Evolutionary conservation across 176 grass and related monocot genomes (phyloP).

Genomic region (Ampelocalamus luodianensis): DNA sequence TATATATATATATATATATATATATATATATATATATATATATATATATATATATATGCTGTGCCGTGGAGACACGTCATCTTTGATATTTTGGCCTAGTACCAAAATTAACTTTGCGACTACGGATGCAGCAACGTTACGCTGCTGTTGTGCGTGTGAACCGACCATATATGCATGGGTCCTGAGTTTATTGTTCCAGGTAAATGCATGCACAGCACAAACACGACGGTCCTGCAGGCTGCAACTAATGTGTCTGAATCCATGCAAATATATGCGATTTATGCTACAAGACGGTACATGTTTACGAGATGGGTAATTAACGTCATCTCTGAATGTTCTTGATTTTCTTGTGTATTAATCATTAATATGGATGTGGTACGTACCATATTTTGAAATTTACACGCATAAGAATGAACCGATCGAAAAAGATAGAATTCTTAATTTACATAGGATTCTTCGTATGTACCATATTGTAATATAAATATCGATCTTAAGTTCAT

Average conservation of each 20-base stretch:
- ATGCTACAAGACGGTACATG: slow-evolving; percentile 19
- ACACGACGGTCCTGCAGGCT: neutral
- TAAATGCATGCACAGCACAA: neutral
- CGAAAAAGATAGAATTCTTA: neutral
- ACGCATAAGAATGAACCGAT: neutral
- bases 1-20: too few relatives aligned
- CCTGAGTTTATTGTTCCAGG: neutral
- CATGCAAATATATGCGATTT: neutral
- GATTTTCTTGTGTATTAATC: neutral
- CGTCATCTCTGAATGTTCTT: slow-evolving; percentile 17
- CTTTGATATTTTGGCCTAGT: neutral
- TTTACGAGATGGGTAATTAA: neutral
- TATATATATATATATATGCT: neutral
- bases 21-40: too few relatives aligned
- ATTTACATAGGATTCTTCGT: neutral
- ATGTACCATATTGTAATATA: neutral
- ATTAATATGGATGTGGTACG: neutral
- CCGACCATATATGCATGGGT: neutral
- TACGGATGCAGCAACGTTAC: slow-evolving; percentile 1
- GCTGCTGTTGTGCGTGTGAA: neutral
- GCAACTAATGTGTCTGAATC: slow-evolving; percentile 33
- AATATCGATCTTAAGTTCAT: neutral
- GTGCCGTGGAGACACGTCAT: neutral
- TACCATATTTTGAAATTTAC: neutral
- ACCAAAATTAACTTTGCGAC: neutral